phyloP scores from a whole-genome alignment of 352 stramenopile species.

The Peronospora farinosa region DNA sequence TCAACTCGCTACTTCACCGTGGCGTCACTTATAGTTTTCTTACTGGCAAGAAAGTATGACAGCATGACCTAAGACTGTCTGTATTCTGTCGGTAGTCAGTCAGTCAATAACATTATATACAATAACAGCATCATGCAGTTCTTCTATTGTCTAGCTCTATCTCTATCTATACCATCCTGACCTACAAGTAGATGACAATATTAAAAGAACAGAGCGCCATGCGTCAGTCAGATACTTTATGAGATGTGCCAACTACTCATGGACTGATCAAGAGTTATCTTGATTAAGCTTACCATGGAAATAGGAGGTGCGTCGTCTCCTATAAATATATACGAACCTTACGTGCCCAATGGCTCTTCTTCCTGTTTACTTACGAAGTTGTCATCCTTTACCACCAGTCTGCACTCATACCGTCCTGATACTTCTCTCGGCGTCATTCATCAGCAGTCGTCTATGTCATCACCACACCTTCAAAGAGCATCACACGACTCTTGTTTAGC shows the following conservation, averaged over 20 bases:
- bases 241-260: constrained; percentile 15
- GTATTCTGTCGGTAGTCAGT: no score
- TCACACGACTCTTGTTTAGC: constrained; percentile 74
- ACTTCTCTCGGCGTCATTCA: constrained; percentile 13
- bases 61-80: not conserved
- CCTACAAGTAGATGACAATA: constrained; percentile 12
- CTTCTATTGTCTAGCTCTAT: constrained; percentile 30
- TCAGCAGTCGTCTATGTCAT: constrained; percentile 36
- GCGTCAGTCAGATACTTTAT: constrained; percentile 13
- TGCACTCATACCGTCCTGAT: constrained; percentile 6
- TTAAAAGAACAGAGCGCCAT: constrained; percentile 8
- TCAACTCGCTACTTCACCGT: constrained; percentile 60
- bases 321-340: constrained; percentile 64
- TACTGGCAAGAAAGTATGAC: not conserved
- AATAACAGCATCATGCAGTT: constrained; percentile 26
- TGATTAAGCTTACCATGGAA: constrained; percentile 42
- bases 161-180: constrained; percentile 17
- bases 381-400: constrained; percentile 7
- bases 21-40: constrained; percentile 43
- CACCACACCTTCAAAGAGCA: constrained; percentile 70
- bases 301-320: constrained; percentile 27
- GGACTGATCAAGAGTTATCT: constrained; percentile 22
- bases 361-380: constrained; percentile 29
- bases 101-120: constrained; percentile 37
- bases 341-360: constrained; percentile 6